Conservation (phyloP, 352 stramenopile genomes). For the Globisporangium radiosum region DNA sequence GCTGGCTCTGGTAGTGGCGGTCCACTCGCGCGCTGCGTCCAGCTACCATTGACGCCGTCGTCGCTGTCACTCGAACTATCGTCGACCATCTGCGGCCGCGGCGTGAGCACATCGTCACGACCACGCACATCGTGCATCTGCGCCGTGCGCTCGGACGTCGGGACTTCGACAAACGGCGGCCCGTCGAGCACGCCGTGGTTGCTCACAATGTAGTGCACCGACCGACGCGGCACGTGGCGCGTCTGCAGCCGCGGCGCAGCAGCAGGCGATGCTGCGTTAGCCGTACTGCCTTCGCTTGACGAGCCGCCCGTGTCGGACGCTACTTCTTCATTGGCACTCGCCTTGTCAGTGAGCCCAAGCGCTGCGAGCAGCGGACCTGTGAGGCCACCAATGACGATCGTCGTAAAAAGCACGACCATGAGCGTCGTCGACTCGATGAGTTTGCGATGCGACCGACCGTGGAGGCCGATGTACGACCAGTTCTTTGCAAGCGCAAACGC, state of each 20-base stretch:
- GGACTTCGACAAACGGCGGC: slow-evolving; percentile 13
- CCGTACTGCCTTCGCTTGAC: slow-evolving; percentile 14
- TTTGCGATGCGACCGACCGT: slow-evolving; percentile 63
- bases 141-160: slow-evolving; percentile 17
- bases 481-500: slow-evolving; percentile 88
- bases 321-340: slow-evolving; percentile 13
- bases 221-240: slow-evolving; percentile 32
- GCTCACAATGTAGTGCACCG: slow-evolving; percentile 49
- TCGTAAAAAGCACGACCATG: slow-evolving; percentile 84
- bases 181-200: slow-evolving; percentile 17
- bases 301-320: slow-evolving; percentile 27
- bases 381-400: slow-evolving; percentile 70
- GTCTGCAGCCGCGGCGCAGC: slow-evolving; percentile 18
- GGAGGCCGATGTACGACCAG: slow-evolving; percentile 71
- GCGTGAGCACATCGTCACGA: slow-evolving; percentile 44
- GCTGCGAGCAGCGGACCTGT: slow-evolving; percentile 61
- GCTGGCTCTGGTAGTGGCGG: slow-evolving; percentile 34
- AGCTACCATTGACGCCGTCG: slow-evolving; percentile 21
- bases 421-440: slow-evolving; percentile 84
- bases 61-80: slow-evolving; percentile 37
- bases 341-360: slow-evolving; percentile 34
- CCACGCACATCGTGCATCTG: slow-evolving; percentile 19
- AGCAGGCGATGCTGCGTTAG: slow-evolving; percentile 14
- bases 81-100: slow-evolving; percentile 65
- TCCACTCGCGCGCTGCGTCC: background rate